Evolutionary conservation across 2,329 filamentous ascomycete species (phyloP), one percentile per base, ranked within the genome.

Genomic region (Hypoxylon sp.): DNA sequence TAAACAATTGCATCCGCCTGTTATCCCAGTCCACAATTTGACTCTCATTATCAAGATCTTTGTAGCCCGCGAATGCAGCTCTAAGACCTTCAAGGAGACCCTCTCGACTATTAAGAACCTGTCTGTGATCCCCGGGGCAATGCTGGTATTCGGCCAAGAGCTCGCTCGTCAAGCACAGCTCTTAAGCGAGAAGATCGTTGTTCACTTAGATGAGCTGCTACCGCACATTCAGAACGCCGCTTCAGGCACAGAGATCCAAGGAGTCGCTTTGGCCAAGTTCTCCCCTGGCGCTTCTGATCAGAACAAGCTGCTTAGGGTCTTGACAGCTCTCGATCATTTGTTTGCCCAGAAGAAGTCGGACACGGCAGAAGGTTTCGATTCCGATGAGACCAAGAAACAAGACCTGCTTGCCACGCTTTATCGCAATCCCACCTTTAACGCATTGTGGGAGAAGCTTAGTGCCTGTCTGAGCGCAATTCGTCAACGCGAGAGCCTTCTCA

Each of bases 41-140:
- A 93, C 92, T 65, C 85, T 98, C 63, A 94, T 99, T n/a, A 93
- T 98, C 74, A 96, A 96, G 78, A 97, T 99, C 63, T 92, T 99
- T 72, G 93, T 97, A 47, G 95, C 95, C 69, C 92, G 94, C 53
- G 96, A 99, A 80, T 99, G 96, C 82, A 97, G 93, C 77, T 94
- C 93, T 70, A 98, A 97, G 84, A 98, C 96, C 0, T 99, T 99
- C 86, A 93, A 96, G 78, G 97, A 98, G 80, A 98, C 96, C 0
- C 88, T 99, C 59, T 96, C 95, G 15, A 97, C 97, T n/a, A 97
- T 99, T 84, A 98, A 97, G 83, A 98, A 98, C 76, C 87, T 99
- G 47, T 98, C 94, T 4, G 91, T 93, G 42, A 96, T 99, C 67
- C 94, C 95, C 15, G 93, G 92, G 11, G 94, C 95, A 17, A 96